phyloP scores from a whole-genome alignment of 192 early-diverging fungal genomes.

The Coemansia sp. region DNA sequence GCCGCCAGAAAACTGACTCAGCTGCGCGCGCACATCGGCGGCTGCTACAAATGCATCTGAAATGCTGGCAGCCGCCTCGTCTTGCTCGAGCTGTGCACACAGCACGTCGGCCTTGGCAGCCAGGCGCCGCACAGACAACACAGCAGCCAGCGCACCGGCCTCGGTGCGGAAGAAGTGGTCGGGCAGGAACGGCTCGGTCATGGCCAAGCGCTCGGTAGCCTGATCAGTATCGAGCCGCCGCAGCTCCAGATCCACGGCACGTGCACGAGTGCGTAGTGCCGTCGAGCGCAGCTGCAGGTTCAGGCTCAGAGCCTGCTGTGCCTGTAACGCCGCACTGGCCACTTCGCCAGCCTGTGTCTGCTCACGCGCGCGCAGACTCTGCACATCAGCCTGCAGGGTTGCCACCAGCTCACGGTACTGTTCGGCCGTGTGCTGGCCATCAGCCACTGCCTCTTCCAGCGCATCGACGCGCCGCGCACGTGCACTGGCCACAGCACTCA shows the following conservation, averaged over 20 bases:
- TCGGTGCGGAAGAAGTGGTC: constrained; percentile 81
- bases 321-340: constrained; percentile 60
- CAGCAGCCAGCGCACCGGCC: constrained; percentile 68
- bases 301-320: constrained; percentile 79
- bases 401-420: constrained; percentile 84
- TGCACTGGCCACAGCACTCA: constrained; percentile 68
- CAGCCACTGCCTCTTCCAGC: constrained; percentile 78
- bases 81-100: constrained; percentile 69
- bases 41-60: constrained; percentile 57
- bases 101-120: constrained; percentile 79
- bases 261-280: constrained; percentile 79
- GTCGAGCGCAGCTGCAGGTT: constrained; percentile 80
- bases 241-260: constrained; percentile 88
- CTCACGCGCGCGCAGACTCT: constrained; percentile 67
- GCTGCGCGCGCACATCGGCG: constrained; percentile 37
- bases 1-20: constrained; percentile 62
- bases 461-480: constrained; percentile 59
- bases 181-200: constrained; percentile 75
- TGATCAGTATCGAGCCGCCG: constrained; percentile 83
- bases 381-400: constrained; percentile 75
- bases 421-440: constrained; percentile 80
- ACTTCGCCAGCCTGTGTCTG: constrained; percentile 61
- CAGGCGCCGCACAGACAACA: constrained; percentile 79
- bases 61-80: constrained; percentile 58
- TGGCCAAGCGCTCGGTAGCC: constrained; percentile 65